A percentile compares a stretch with the other conserved stretches of the same genome.
Evolutionary conservation across 2,329 filamentous ascomycete genomes (phyloP).

Genomic region (Xylaria digitata): DNA sequence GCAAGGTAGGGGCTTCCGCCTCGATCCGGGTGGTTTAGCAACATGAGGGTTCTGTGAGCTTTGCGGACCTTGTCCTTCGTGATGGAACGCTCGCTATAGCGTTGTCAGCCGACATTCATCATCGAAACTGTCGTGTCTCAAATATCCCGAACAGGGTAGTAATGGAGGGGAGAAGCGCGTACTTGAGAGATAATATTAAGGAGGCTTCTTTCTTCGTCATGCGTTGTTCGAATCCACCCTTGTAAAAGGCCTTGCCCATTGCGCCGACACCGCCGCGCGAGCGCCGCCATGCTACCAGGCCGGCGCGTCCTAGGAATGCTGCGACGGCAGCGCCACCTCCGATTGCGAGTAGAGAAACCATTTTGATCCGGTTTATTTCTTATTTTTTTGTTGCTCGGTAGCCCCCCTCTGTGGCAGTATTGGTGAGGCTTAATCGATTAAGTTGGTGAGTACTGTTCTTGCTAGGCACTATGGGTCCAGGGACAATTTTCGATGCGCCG

Average conservation of each 20-base stretch:
- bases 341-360: conserved; percentile 67
- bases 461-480: background rate
- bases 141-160: too few relatives aligned
- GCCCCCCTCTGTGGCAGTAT: background rate
- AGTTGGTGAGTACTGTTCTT: conserved; percentile 3
- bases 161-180: conserved; percentile 48
- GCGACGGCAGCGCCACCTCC: conserved; percentile 63
- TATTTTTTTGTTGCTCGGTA: background rate
- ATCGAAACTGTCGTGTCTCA: too few relatives aligned
- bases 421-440: background rate
- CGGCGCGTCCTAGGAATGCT: conserved; percentile 82
- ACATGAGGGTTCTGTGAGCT: conserved; percentile 94
- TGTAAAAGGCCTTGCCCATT: conserved; percentile 93
- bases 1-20: conserved; percentile 96
- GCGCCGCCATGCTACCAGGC: conserved; percentile 86
- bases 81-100: conserved; percentile 79
- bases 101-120: conserved; percentile 14
- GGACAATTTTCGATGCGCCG: conserved; percentile 31
- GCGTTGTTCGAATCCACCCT: conserved; percentile 95
- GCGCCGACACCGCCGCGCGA: conserved; percentile 82
- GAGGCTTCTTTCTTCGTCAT: conserved; percentile 95
- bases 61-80: conserved; percentile 96
- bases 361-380: conserved; percentile 48
- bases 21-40: conserved; percentile 97
- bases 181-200: conserved; percentile 91